A percentile compares a stretch with the other conserved stretches of the same genome.
Evolutionary conservation across 176 grass and related monocot species (phyloP).

Genomic region (Eleusine indica): DNA sequence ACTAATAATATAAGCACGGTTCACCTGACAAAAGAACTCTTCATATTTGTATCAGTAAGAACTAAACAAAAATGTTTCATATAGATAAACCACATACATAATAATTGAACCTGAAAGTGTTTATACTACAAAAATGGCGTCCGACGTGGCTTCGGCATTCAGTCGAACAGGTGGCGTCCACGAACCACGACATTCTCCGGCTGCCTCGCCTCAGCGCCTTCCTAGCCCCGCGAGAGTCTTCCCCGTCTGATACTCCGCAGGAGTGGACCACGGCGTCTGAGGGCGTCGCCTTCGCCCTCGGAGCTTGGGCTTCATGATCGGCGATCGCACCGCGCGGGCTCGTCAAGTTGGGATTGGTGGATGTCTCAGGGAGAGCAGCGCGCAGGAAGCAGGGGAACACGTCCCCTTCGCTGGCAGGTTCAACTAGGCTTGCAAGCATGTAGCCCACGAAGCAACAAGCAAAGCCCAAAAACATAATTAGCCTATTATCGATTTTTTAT

Average conservation of each 20-base stretch:
- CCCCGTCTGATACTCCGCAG: background rate
- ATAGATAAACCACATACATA: background rate
- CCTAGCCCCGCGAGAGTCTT: background rate
- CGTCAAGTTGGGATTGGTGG: background rate
- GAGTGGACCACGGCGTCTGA: background rate
- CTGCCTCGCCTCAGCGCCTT: background rate
- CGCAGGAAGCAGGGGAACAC: background rate
- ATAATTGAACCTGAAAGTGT: background rate
- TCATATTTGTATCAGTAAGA: background rate
- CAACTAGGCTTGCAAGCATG: background rate
- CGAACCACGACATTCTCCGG: too few relatives aligned
- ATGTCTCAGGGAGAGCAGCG: background rate
- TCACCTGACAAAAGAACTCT: background rate
- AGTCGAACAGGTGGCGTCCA: constrained; percentile 21
- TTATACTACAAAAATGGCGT: background rate
- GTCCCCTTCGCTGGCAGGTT: background rate
- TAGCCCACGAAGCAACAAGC: background rate
- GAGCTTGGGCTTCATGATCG: constrained; percentile 13
- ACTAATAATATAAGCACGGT: background rate
- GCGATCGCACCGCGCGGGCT: background rate
- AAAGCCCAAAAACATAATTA: background rate
- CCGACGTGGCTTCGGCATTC: constrained; percentile 23
- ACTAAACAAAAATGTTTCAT: background rate
- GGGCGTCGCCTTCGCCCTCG: background rate
- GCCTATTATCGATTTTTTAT: too few relatives aligned